phyloP scores from a whole-genome alignment of 148 eudicot genomes.

The Fagopyrum homotropicum region DNA sequence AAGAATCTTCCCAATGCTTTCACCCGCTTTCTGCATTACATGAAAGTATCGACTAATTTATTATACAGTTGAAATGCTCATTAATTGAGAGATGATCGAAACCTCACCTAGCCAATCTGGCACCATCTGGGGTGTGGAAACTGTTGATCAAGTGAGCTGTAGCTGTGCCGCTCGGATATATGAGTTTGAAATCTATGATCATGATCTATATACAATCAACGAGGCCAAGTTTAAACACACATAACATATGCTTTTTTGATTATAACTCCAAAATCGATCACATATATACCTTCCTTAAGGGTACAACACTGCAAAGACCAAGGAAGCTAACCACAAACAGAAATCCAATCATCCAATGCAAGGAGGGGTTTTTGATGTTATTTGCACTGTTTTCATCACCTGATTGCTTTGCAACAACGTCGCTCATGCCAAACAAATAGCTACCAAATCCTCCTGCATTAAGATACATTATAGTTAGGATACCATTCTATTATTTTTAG shows the following conservation, averaged over 20 bases:
- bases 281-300: conserved; percentile 67
- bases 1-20: conserved; percentile 43
- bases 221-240: background rate
- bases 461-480: background rate
- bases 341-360: conserved; percentile 74
- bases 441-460: conserved; percentile 80
- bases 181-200: conserved; percentile 40
- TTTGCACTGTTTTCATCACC: conserved; percentile 27
- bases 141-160: conserved; percentile 44
- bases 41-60: too few species aligned
- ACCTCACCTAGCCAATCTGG: conserved; percentile 22
- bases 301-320: conserved; percentile 73
- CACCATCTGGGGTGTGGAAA: conserved; percentile 47
- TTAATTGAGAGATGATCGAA: background rate
- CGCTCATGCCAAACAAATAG: conserved; percentile 78
- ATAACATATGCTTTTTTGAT: background rate
- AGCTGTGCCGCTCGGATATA: conserved; percentile 45
- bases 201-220: conserved; percentile 21
- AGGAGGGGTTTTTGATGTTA: conserved; percentile 45
- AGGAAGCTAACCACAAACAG: conserved; percentile 75
- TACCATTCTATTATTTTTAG: too few species aligned
- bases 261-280: background rate
- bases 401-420: conserved; percentile 41
- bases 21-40: conserved; percentile 49
- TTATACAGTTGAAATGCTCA: too few species aligned